These are phyloP conservation scores for Acer negundo DNA, from an alignment of 345 rosid species.

Conservation along the genomic window DNA sequence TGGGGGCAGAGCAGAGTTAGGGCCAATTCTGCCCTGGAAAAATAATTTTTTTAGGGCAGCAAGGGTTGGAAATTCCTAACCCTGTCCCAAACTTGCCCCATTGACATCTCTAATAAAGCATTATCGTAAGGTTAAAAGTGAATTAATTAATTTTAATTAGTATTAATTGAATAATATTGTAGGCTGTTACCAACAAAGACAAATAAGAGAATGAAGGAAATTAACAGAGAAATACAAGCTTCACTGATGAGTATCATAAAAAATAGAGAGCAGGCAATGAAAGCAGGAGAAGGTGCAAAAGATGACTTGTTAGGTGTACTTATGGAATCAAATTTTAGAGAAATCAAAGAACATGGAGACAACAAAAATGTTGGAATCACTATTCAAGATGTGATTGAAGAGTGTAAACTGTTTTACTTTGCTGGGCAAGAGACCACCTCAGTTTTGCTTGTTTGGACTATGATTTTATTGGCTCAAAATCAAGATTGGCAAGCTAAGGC, in stretches of 20 bases:
- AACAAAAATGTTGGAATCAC: conserved; percentile 16
- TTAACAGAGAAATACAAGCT: conserved; percentile 16
- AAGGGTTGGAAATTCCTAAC: too few species aligned
- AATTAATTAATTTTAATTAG: too few species aligned
- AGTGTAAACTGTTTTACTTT: conserved; percentile 36
- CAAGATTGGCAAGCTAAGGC: conserved; percentile 36
- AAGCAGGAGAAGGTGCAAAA: conserved; percentile 5
- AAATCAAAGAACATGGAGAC: conserved; percentile 24
- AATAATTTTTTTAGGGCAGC: too few species aligned
- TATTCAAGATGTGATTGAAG: conserved; percentile 28
- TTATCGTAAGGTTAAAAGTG: too few species aligned
- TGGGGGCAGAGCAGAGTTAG: too few species aligned
- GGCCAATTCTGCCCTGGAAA: too few species aligned
- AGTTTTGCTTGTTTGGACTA: conserved; percentile 36
- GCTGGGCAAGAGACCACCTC: conserved; percentile 44
- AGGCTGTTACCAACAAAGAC: conserved; percentile 35
- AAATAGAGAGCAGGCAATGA: conserved; percentile 24
- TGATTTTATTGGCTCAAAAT: conserved; percentile 28
- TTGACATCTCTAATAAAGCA: too few species aligned
- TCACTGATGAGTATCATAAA: conserved; percentile 25
- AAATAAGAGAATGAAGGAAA: conserved; percentile 29
- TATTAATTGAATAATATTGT: not conserved
- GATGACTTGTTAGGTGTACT: conserved; percentile 37
- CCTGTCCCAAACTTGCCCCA: too few species aligned
- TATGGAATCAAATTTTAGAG: conserved; percentile 32